Evolutionary conservation across 768 basidiomycete species (phyloP).

Genomic region (Phlebiopsis flavidoalba): DNA sequence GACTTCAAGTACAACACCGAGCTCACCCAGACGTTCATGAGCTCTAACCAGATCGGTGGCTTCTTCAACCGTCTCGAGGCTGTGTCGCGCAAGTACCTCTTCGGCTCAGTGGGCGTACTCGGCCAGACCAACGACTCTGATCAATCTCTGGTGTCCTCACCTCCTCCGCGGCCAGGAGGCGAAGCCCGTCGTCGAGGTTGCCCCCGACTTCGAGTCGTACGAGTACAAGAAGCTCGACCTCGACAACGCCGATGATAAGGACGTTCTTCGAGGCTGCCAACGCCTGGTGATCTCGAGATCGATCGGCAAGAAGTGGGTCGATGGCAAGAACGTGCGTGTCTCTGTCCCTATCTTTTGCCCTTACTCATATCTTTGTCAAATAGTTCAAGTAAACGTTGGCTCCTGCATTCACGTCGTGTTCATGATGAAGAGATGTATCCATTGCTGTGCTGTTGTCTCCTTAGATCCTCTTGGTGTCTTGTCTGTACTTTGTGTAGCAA

Average conservation of each 20-base stretch:
- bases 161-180: constrained; percentile 78
- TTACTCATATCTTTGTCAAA: neutral
- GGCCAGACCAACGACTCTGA: constrained; percentile 71
- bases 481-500: constrained; percentile 8
- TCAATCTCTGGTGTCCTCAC: constrained; percentile 80
- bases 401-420: neutral
- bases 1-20: constrained; percentile 98
- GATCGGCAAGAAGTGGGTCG: constrained; percentile 85
- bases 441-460: constrained; percentile 11
- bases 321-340: constrained; percentile 79
- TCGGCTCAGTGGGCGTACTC: constrained; percentile 89
- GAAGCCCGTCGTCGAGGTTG: constrained; percentile 66
- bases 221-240: constrained; percentile 73
- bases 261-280: constrained; percentile 25
- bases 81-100: constrained; percentile 94
- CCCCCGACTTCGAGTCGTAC: constrained; percentile 93
- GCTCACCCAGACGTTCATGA: constrained; percentile 91
- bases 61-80: constrained; percentile 99
- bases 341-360: neutral
- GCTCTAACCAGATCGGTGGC: constrained; percentile 87
- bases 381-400: constrained; percentile 25
- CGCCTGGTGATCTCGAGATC: constrained; percentile 44
- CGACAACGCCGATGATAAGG: constrained; percentile 71
- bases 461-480: constrained; percentile 8
- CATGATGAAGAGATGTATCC: constrained; percentile 11